Evolutionary conservation across 2,329 filamentous ascomycete species (phyloP).

Genomic region (Alternaria viburni): DNA sequence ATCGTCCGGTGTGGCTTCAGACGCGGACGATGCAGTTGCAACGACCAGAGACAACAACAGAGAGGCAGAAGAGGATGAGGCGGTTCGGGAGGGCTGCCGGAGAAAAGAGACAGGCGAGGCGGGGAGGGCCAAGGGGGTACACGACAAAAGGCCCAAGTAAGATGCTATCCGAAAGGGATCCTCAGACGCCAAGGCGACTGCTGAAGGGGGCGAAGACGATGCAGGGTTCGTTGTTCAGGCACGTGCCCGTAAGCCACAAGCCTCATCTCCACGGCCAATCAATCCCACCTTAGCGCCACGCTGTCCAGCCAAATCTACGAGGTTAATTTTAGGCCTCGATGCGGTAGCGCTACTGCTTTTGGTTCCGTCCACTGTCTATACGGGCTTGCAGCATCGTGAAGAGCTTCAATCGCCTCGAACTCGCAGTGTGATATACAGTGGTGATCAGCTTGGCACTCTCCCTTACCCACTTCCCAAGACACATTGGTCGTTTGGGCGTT

Average conservation of each 20-base stretch:
- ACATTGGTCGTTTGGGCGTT: conserved; percentile 2
- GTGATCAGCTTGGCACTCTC: background rate
- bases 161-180: conserved; percentile 10
- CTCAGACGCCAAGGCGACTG: conserved; percentile 10
- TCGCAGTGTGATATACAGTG: background rate
- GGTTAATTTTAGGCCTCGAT: conserved; percentile 8
- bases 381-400: background rate
- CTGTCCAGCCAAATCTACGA: conserved; percentile 1
- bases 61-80: background rate
- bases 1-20: background rate
- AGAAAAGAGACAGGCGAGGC: background rate
- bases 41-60: background rate
- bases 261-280: conserved; percentile 11
- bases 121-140: conserved; percentile 4
- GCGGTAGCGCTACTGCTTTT: conserved; percentile 14
- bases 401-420: background rate
- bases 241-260: conserved; percentile 4
- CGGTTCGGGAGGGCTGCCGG: background rate
- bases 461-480: background rate
- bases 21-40: background rate
- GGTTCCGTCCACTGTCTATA: background rate
- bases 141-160: background rate
- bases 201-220: conserved; percentile 10
- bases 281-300: background rate
- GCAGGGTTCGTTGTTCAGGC: conserved; percentile 4